phyloP scores from a whole-genome alignment of 345 rosid genomes.

The Turnera subulata region DNA sequence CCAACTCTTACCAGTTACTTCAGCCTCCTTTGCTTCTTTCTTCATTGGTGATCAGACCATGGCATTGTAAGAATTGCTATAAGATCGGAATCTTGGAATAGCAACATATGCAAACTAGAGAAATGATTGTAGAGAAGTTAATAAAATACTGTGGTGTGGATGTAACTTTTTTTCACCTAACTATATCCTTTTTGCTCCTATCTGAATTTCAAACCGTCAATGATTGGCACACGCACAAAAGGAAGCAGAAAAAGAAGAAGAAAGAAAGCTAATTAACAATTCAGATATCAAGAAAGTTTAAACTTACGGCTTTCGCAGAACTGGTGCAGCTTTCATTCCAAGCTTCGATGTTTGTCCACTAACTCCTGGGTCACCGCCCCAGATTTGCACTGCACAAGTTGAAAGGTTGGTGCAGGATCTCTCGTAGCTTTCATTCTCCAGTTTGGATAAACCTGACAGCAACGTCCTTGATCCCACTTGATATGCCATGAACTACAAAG shows the following conservation, averaged over 20 bases:
- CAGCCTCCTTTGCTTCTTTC: too few species aligned
- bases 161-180: too few species aligned
- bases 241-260: background rate
- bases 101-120: too few species aligned
- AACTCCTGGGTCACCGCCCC: conserved; percentile 25
- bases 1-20: too few species aligned
- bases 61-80: too few species aligned
- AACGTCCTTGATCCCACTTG: conserved; percentile 32
- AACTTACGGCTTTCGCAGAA: conserved; percentile 44
- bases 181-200: background rate
- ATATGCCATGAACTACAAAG: conserved; percentile 48
- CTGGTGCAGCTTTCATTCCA: conserved; percentile 28
- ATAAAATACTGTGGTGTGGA: too few species aligned
- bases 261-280: background rate
- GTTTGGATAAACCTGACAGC: conserved; percentile 26
- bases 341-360: conserved; percentile 31
- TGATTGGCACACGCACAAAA: too few species aligned
- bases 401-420: conserved; percentile 28
- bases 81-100: too few species aligned
- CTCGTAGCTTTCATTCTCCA: conserved; percentile 31
- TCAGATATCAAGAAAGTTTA: background rate
- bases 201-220: background rate
- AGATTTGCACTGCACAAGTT: conserved; percentile 23
- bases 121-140: too few species aligned
- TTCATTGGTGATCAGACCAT: too few species aligned